Evolutionary conservation across 495 filamentous ascomycete species (phyloP).

Genomic region (Daldinia concentrica): DNA sequence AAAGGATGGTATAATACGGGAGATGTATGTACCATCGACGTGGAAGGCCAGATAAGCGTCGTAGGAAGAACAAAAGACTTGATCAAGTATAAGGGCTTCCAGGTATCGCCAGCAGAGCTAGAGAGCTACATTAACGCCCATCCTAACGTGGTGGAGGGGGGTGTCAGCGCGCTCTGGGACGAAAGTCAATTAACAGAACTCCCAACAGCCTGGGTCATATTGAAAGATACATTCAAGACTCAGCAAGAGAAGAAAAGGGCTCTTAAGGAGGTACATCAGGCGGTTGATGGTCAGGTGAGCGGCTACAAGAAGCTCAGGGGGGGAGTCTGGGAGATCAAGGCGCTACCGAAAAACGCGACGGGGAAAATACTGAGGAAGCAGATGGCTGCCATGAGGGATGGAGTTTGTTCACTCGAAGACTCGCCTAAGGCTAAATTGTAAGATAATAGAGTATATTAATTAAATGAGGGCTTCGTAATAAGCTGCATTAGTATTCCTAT

Average conservation of each 20-base stretch:
- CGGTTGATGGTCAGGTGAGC: conserved; percentile 57
- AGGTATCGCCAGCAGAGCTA: conserved; percentile 77
- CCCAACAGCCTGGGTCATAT: conserved; percentile 74
- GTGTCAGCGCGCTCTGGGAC: conserved; percentile 72
- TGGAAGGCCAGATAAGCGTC: conserved; percentile 67
- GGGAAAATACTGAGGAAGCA: conserved; percentile 51
- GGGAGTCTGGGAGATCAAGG: conserved; percentile 47
- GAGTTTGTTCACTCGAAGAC: conserved; percentile 33
- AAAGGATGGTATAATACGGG: conserved; percentile 76
- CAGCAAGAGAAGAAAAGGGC: conserved; percentile 52
- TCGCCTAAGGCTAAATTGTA: conserved; percentile 18
- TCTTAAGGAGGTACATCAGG: conserved; percentile 62
- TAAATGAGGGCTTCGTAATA: neutral
- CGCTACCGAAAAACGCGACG: conserved; percentile 49
- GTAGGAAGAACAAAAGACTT: conserved; percentile 74
- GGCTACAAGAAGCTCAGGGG: conserved; percentile 53
- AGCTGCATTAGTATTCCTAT: neutral
- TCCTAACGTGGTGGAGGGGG: conserved; percentile 71
- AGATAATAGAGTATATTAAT: neutral
- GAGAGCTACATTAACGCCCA: conserved; percentile 72
- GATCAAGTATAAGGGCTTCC: conserved; percentile 77
- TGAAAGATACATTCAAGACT: conserved; percentile 54
- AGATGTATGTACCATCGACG: conserved; percentile 68
- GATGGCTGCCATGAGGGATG: conserved; percentile 41
- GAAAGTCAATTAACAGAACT: conserved; percentile 71